Evolutionary conservation across 1,284 basidiomycete species (phyloP).

Genomic region (Grifola frondosa): DNA sequence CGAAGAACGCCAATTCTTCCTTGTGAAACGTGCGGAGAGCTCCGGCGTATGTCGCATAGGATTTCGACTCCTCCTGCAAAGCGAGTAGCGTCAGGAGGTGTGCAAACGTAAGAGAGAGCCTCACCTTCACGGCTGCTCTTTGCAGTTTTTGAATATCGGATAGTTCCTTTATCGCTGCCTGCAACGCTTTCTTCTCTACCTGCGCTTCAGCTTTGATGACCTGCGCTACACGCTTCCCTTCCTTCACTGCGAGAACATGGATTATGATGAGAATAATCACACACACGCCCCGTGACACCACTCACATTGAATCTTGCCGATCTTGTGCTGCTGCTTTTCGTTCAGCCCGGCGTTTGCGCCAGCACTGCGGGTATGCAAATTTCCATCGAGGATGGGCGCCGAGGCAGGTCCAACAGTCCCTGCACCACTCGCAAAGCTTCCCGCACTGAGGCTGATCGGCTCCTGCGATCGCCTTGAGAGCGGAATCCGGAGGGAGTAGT

Average conservation of each 20-base stretch:
- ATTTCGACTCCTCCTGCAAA: conserved; percentile 46
- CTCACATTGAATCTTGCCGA: conserved; percentile 49
- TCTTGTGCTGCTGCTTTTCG: conserved; percentile 45
- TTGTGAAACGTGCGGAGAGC: conserved; percentile 45
- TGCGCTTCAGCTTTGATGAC: conserved; percentile 54
- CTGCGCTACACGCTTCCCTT: conserved; percentile 48
- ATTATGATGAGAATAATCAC: not conserved
- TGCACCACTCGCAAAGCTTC: conserved; percentile 50
- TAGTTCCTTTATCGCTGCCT: conserved; percentile 50
- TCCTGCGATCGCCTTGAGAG: conserved; percentile 14
- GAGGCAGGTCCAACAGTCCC: conserved; percentile 43
- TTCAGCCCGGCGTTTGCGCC: conserved; percentile 43
- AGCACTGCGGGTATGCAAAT: conserved; percentile 37
- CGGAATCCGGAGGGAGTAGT: conserved; percentile 32
- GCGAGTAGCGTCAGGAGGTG: not conserved
- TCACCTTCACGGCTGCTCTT: conserved; percentile 50
- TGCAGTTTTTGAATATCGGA: conserved; percentile 52
- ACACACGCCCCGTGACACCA: conserved; percentile 6
- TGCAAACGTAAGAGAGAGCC: conserved; percentile 10
- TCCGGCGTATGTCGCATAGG: conserved; percentile 44
- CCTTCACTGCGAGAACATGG: conserved; percentile 38
- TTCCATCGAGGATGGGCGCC: conserved; percentile 34
- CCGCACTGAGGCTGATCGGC: conserved; percentile 38
- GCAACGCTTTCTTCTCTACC: conserved; percentile 48
- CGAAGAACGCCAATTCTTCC: conserved; percentile 46